Conservation (phyloP, 1,139 yeast genomes). For the Kurtzmaniella natalensis region DNA sequence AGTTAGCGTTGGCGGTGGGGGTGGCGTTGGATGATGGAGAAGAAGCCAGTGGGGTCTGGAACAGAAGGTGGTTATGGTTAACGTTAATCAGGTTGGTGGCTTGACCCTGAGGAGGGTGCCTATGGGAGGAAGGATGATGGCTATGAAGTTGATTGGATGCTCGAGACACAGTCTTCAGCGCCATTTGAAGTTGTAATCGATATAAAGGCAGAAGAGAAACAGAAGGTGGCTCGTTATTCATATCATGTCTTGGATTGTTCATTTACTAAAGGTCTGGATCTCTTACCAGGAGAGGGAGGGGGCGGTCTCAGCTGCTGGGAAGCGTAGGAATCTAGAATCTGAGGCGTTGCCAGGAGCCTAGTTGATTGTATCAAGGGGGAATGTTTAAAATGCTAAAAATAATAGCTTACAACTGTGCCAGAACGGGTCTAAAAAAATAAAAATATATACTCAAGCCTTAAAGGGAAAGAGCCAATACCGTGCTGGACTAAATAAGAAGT, state of each 20-base stretch:
- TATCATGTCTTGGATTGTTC: constrained; percentile 2
- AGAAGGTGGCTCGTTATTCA: constrained; percentile 6
- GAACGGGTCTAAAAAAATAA: too few species aligned
- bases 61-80: too few species aligned
- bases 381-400: constrained; percentile 1
- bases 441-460: too few species aligned
- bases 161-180: constrained; percentile 10
- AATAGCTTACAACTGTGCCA: too few species aligned
- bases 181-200: constrained; percentile 16
- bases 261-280: constrained; percentile 1
- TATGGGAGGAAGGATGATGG: not conserved
- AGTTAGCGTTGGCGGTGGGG: too few species aligned
- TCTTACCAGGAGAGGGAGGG: not conserved
- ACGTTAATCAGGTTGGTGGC: too few species aligned
- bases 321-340: too few species aligned
- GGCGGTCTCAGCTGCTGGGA: too few species aligned
- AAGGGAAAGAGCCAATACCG: too few species aligned
- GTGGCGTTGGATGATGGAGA: too few species aligned
- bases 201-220: constrained; percentile 17
- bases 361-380: constrained; percentile 1
- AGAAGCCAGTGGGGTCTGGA: not conserved
- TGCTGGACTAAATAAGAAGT: too few species aligned
- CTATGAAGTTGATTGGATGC: constrained; percentile 1
- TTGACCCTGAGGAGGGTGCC: constrained; percentile 1
- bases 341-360: constrained; percentile 2